Conservation (phyloP, 345 rosid species). For the Murraya paniculata region DNA sequence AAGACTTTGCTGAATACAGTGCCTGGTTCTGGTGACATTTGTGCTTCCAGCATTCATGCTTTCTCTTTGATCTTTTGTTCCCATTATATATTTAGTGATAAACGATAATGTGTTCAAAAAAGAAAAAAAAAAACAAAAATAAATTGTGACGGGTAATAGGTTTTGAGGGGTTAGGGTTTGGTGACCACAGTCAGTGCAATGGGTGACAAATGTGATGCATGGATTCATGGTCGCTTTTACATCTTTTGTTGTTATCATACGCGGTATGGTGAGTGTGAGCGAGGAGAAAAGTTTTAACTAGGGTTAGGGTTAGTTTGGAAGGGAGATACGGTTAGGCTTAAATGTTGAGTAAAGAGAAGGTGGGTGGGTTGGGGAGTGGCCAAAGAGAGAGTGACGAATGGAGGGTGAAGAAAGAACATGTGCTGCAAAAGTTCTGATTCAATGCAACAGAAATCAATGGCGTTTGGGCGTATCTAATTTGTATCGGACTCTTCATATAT, state of each 20-base stretch:
- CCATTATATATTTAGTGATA: slow-evolving; percentile 1
- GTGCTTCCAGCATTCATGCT: slow-evolving; percentile 55
- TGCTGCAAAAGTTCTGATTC: slow-evolving; percentile 78
- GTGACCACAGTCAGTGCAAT: neutral
- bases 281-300: neutral
- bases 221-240: slow-evolving; percentile 30
- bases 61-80: slow-evolving; percentile 21
- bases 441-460: slow-evolving; percentile 63
- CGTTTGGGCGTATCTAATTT: slow-evolving; percentile 26
- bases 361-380: slow-evolving; percentile 37
- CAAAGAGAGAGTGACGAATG: slow-evolving; percentile 71
- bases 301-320: neutral
- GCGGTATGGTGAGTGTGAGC: too few species aligned
- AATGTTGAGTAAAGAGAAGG: slow-evolving; percentile 13
- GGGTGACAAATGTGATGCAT: slow-evolving; percentile 36
- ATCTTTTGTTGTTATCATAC: neutral
- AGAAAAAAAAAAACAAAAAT: too few species aligned
- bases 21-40: slow-evolving; percentile 49
- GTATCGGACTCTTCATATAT: slow-evolving; percentile 4
- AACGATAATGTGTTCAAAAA: neutral
- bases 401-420: slow-evolving; percentile 53
- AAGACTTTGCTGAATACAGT: slow-evolving; percentile 23
- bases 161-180: slow-evolving; percentile 31
- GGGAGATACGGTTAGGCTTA: slow-evolving; percentile 31
- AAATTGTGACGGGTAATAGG: slow-evolving; percentile 1